Conservation (phyloP, 352 stramenopile species). For the Sclerospora graminicola region DNA sequence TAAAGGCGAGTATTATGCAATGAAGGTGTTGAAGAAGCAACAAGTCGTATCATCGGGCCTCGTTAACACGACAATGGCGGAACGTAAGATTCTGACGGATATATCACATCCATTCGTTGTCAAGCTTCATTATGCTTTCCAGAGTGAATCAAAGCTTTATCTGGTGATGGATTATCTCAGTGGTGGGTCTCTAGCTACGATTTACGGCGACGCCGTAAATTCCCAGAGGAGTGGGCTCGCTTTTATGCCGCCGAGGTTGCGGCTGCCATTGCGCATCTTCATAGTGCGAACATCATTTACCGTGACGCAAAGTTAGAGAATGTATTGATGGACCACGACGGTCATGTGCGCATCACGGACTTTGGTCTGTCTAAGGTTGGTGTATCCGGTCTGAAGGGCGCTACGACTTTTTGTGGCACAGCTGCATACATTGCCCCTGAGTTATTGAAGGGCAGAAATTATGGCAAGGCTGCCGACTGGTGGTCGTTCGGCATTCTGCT, state of each 20-base stretch:
- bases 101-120: conserved; percentile 92
- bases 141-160: conserved; percentile 89
- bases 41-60: conserved; percentile 86
- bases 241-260: conserved; percentile 95
- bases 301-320: conserved; percentile 95
- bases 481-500: conserved; percentile 92
- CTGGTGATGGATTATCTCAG: conserved; percentile 91
- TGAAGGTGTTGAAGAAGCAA: conserved; percentile 96
- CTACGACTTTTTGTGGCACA: conserved; percentile 90
- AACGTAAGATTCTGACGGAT: conserved; percentile 88
- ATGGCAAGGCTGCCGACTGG: conserved; percentile 90
- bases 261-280: conserved; percentile 82
- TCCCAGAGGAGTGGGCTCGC: conserved; percentile 82
- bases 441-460: conserved; percentile 81
- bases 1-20: conserved; percentile 94
- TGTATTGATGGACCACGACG: conserved; percentile 90
- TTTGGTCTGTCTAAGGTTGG: conserved; percentile 91
- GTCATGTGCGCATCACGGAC: conserved; percentile 91
- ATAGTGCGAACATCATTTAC: conserved; percentile 93
- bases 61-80: conserved; percentile 90
- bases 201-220: conserved; percentile 80
- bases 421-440: conserved; percentile 91
- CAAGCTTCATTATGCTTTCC: conserved; percentile 92
- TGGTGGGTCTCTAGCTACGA: conserved; percentile 85
- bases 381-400: conserved; percentile 77